These are phyloP conservation scores for Aspergillus tamarii DNA, from an alignment of 2,329 filamentous ascomycete species.

Conservation along the genomic window DNA sequence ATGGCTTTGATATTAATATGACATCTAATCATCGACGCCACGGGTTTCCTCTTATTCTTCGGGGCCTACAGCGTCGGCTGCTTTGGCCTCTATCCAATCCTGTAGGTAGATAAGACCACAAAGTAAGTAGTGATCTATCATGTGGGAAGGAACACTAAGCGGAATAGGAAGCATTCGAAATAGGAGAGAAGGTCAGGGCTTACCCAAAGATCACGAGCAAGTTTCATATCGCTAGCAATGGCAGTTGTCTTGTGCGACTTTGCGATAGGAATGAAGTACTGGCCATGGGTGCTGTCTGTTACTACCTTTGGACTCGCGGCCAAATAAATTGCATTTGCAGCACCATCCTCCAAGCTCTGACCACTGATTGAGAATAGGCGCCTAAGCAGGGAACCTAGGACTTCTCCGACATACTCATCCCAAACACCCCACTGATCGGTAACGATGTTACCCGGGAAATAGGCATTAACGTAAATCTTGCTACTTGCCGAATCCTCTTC, in stretches of 20 bases:
- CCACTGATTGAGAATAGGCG: conserved; percentile 26
- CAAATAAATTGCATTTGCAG: conserved; percentile 36
- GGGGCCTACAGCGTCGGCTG: conserved; percentile 17
- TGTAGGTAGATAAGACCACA: conserved; percentile 8
- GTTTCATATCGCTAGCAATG: conserved; percentile 32
- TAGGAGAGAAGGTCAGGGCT: background rate
- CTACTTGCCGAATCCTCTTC: conserved; percentile 21
- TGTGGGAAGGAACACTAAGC: background rate
- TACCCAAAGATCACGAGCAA: conserved; percentile 39
- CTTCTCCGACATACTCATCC: conserved; percentile 29
- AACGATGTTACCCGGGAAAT: conserved; percentile 38
- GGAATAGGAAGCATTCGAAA: background rate
- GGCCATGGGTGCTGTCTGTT: conserved; percentile 28
- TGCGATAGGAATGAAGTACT: conserved; percentile 45
- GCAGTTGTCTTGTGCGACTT: conserved; percentile 28
- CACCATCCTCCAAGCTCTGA: conserved; percentile 32
- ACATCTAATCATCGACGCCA: no score
- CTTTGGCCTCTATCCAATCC: conserved; percentile 27
- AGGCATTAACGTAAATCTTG: conserved; percentile 35
- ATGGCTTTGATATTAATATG: background rate
- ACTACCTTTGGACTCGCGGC: conserved; percentile 29
- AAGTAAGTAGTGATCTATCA: background rate
- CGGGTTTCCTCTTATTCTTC: conserved; percentile 4
- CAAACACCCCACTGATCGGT: conserved; percentile 36
- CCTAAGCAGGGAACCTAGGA: conserved; percentile 27